These are phyloP conservation scores for Ustilago lituana DNA, from an alignment of 1,284 basidiomycete species.

Conservation along the genomic window DNA sequence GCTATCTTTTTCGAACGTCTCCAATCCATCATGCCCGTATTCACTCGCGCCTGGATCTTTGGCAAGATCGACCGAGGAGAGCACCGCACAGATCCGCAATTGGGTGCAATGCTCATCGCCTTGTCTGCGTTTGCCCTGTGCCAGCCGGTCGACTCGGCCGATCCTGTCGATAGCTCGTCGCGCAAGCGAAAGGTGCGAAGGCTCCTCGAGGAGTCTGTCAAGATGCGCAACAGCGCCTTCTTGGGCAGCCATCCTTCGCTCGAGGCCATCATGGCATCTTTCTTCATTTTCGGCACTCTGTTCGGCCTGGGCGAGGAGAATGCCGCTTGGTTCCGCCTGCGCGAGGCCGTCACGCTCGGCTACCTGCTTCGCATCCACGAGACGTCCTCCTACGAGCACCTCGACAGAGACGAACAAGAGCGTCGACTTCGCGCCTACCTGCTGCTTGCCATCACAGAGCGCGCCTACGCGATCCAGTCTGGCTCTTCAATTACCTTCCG, in stretches of 20 bases:
- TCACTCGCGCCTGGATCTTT: slow-evolving; percentile 59
- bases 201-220: slow-evolving; percentile 47
- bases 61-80: slow-evolving; percentile 55
- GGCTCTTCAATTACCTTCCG: slow-evolving; percentile 52
- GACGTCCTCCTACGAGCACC: slow-evolving; percentile 54
- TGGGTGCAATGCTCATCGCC: slow-evolving; percentile 63
- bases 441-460: slow-evolving; percentile 62
- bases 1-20: slow-evolving; percentile 64
- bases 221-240: slow-evolving; percentile 48
- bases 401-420: slow-evolving; percentile 60
- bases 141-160: slow-evolving; percentile 50
- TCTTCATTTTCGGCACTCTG: slow-evolving; percentile 61
- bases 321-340: slow-evolving; percentile 56
- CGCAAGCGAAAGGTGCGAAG: slow-evolving; percentile 37
- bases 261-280: slow-evolving; percentile 51
- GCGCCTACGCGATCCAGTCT: slow-evolving; percentile 57
- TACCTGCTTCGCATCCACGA: slow-evolving; percentile 59
- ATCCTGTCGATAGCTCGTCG: slow-evolving; percentile 38
- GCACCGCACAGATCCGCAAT: slow-evolving; percentile 56
- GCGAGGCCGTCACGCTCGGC: slow-evolving; percentile 60
- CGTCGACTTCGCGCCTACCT: slow-evolving; percentile 59
- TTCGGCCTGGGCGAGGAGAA: slow-evolving; percentile 56
- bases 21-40: slow-evolving; percentile 65
- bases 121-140: slow-evolving; percentile 57
- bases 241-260: slow-evolving; percentile 51